Evolutionary conservation across 2,329 filamentous ascomycete genomes (phyloP).

Genomic region (Apiospora marii): DNA sequence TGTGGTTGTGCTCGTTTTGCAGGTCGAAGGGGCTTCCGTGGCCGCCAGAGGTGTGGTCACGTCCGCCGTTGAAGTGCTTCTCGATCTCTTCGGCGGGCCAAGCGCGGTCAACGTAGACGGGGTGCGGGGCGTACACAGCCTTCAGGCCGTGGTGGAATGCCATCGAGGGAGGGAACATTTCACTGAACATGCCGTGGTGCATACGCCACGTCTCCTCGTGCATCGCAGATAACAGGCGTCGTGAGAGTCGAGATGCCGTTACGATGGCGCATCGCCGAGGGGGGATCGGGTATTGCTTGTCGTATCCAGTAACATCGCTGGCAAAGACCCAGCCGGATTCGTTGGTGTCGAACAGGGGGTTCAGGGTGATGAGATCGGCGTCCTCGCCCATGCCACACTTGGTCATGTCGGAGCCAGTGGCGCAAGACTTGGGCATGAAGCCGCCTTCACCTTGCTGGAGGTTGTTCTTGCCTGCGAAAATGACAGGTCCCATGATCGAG

Average conservation of each 20-base stretch:
- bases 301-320: constrained; percentile 75
- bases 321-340: constrained; percentile 77
- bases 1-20: constrained; percentile 82
- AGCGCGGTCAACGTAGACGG: constrained; percentile 78
- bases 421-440: constrained; percentile 63
- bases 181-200: constrained; percentile 77
- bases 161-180: constrained; percentile 79
- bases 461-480: constrained; percentile 55
- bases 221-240: constrained; percentile 73
- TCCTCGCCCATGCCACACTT: constrained; percentile 74
- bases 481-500: constrained; percentile 75
- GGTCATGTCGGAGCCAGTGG: constrained; percentile 56
- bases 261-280: constrained; percentile 77
- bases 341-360: constrained; percentile 77
- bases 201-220: constrained; percentile 74
- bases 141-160: constrained; percentile 81
- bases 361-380: constrained; percentile 79
- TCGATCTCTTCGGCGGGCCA: constrained; percentile 77
- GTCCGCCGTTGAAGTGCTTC: constrained; percentile 79
- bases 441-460: constrained; percentile 61
- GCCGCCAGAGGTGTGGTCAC: constrained; percentile 71
- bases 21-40: constrained; percentile 71
- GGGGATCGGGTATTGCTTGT: constrained; percentile 58
- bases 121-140: constrained; percentile 82
- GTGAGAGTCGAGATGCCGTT: constrained; percentile 73